Conservation (phyloP, 2,329 filamentous ascomycete genomes). For the Chrysosphaeria jannelii region DNA sequence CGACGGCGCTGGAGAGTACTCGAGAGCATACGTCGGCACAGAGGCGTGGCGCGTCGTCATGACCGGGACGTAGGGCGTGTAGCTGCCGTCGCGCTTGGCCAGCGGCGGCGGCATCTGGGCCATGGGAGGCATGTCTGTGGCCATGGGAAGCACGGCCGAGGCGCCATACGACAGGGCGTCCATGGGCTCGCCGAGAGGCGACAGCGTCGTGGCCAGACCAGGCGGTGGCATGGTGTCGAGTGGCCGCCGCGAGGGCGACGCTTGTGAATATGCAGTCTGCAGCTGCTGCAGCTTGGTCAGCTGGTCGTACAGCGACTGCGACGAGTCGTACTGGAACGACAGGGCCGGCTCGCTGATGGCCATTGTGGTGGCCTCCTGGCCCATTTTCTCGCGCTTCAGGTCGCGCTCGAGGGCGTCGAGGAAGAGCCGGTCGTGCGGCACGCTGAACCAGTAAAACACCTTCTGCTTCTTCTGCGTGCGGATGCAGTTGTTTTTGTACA, state of each 20-base stretch:
- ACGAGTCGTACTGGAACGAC: slow-evolving; percentile 97
- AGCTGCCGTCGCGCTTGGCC: slow-evolving; percentile 76
- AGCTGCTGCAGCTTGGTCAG: slow-evolving; percentile 88
- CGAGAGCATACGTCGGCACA: slow-evolving; percentile 85
- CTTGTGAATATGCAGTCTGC: background rate
- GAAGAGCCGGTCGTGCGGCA: slow-evolving; percentile 89
- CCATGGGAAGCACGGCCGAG: slow-evolving; percentile 32
- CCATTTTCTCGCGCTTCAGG: slow-evolving; percentile 97
- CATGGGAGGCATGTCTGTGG: slow-evolving; percentile 31
- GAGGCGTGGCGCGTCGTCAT: slow-evolving; percentile 68
- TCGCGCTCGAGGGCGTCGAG: slow-evolving; percentile 92
- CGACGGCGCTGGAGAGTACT: slow-evolving; percentile 91
- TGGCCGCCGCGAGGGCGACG: slow-evolving; percentile 52
- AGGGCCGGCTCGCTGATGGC: slow-evolving; percentile 90
- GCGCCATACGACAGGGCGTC: too few species aligned
- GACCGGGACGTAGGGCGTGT: slow-evolving; percentile 69
- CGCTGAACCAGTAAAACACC: slow-evolving; percentile 99
- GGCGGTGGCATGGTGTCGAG: slow-evolving; percentile 57
- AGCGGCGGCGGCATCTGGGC: slow-evolving; percentile 38
- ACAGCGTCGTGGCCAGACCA: slow-evolving; percentile 21
- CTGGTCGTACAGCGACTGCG: slow-evolving; percentile 95
- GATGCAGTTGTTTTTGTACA: slow-evolving; percentile 99
- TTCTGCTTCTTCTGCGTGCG: slow-evolving; percentile 99
- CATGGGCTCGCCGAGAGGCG: slow-evolving; percentile 28
- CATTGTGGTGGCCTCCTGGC: slow-evolving; percentile 86